Conservation (phyloP, 768 basidiomycete genomes). For the Serpula lacrymans region DNA sequence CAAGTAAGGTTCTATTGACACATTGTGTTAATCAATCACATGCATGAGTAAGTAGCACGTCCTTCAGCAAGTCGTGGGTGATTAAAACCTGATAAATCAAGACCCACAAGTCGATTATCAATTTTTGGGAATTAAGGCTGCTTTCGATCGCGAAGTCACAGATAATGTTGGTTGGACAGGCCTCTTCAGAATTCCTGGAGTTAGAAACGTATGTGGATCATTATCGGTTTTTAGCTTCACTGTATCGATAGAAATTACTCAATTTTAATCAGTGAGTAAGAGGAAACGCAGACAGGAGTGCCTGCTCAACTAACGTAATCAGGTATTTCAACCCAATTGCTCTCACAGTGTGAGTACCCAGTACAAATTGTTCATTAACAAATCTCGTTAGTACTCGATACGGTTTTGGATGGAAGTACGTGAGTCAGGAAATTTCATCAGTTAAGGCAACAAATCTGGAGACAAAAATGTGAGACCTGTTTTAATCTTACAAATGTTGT, state of each 20-base stretch:
- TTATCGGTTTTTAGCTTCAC: slow-evolving; percentile 24
- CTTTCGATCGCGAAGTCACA: slow-evolving; percentile 23
- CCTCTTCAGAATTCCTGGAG: slow-evolving; percentile 30
- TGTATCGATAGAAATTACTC: too few species aligned
- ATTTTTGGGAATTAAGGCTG: slow-evolving; percentile 34
- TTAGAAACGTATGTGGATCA: slow-evolving; percentile 29
- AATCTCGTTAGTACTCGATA: too few species aligned
- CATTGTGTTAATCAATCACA: too few species aligned
- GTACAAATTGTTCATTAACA: too few species aligned
- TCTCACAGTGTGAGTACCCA: slow-evolving; percentile 13
- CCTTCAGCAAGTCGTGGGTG: too few species aligned
- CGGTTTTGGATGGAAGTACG: slow-evolving; percentile 39
- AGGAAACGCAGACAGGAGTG: too few species aligned
- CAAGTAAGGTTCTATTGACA: too few species aligned
- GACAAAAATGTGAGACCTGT: too few species aligned
- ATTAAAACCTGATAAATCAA: too few species aligned
- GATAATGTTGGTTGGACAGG: slow-evolving; percentile 16
- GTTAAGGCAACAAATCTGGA: too few species aligned
- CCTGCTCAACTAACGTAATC: not conserved
- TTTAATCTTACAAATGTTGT: too few species aligned
- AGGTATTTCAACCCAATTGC: slow-evolving; percentile 31
- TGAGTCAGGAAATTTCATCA: slow-evolving; percentile 6
- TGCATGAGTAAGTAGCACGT: too few species aligned
- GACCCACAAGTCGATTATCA: slow-evolving; percentile 21
- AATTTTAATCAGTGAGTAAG: slow-evolving; percentile 46